phyloP scores from a whole-genome alignment of 192 early-diverging fungal species.

The Gamsiella multidivaricata region DNA sequence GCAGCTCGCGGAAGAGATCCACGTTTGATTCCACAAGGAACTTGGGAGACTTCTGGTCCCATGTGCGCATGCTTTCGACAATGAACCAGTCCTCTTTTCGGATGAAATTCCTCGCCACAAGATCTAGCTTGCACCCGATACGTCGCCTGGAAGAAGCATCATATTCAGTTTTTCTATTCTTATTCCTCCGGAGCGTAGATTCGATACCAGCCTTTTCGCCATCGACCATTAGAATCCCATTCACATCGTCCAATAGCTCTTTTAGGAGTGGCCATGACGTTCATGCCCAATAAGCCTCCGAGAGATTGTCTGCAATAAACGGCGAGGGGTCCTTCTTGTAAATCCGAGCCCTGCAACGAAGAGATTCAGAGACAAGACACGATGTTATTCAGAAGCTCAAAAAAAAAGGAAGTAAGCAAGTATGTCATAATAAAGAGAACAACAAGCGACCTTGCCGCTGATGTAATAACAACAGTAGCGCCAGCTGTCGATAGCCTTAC shows the following conservation, averaged over 20 bases:
- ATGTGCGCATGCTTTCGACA: not conserved
- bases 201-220: conserved; percentile 7
- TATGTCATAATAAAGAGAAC: not conserved
- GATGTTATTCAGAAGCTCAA: too few species aligned
- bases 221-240: not conserved
- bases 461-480: not conserved
- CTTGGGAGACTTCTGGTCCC: not conserved
- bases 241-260: conserved; percentile 1
- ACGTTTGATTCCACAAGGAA: conserved; percentile 5
- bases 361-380: too few species aligned
- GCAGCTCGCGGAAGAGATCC: conserved; percentile 2
- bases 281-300: not conserved
- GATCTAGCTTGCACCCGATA: conserved; percentile 4
- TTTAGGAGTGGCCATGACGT: conserved; percentile 4
- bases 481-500: not conserved
- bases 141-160: not conserved
- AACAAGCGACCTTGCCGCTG: too few species aligned
- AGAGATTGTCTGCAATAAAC: not conserved
- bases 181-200: not conserved
- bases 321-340: not conserved
- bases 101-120: not conserved
- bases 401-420: not conserved
- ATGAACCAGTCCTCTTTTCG: conserved; percentile 7
- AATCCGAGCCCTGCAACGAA: not conserved
- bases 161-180: not conserved